Percentiles rank a stretch among this genome's conserved stretches.
These are phyloP conservation scores for Sphaerulina musiva DNA, from an alignment of 2,329 filamentous ascomycete species.

Conservation along the genomic window DNA sequence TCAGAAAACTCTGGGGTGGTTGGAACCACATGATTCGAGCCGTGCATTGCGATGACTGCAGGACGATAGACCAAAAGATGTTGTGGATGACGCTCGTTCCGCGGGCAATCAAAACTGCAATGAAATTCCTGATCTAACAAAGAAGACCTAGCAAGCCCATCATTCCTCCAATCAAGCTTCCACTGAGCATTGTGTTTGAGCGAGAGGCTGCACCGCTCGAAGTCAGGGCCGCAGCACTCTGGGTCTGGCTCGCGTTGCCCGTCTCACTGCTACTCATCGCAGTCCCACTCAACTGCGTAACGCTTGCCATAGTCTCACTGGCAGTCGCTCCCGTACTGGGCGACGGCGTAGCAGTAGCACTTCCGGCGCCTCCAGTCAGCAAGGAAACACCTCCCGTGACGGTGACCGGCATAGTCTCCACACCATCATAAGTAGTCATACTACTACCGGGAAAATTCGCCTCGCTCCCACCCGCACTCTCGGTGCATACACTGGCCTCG, in stretches of 20 bases:
- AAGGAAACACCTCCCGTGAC: constrained; percentile 15
- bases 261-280: constrained; percentile 1
- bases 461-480: constrained; percentile 12
- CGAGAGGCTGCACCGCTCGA: constrained; percentile 7
- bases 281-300: constrained; percentile 4
- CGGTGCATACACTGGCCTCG: constrained; percentile 13
- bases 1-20: too few species aligned
- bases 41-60: too few species aligned
- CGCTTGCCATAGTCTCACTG: not conserved
- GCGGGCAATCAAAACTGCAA: not conserved
- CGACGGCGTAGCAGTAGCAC: not conserved
- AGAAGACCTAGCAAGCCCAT: not conserved
- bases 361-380: constrained; percentile 6
- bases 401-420: constrained; percentile 15
- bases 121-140: not conserved
- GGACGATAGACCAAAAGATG: not conserved
- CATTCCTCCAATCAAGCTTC: not conserved
- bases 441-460: constrained; percentile 21
- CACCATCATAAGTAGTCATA: constrained; percentile 17
- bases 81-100: not conserved
- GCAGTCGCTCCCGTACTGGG: not conserved
- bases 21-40: too few species aligned
- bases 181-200: not conserved
- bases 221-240: constrained; percentile 8
- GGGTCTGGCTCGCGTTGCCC: not conserved